Base-by-base conservation (phyloP, 192 early-diverging fungal species). In the Mortierella hygrophila region DNA sequence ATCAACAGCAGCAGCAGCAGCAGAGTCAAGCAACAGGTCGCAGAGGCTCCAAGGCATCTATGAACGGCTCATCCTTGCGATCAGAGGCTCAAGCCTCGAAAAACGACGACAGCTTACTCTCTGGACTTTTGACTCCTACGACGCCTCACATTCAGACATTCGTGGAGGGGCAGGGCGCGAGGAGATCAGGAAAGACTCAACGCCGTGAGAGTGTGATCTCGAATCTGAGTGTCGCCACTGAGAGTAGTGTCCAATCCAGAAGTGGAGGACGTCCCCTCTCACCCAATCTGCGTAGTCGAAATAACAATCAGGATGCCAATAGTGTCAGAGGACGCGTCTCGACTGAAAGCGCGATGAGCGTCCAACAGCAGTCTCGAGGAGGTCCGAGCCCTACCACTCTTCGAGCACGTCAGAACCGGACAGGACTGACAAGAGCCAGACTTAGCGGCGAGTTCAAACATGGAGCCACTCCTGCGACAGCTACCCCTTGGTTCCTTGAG, bases 401-500 rank as follows among this genome's bases (percentile, higher is more conserved):
- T 76, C 78, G 78, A 15, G 74, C 70, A 11, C 55, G 84, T 6
- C 84, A 76, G 26, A 86, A 78, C 68, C 70, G 65, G 21, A 79
- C 81, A 41, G 79, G 75, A 3, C 79, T 68, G 44, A 55, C 75
- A 3, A 86, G 74, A 38, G 60, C 8, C 10, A 71, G 75, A 44
- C 20, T 42, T 38, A 77, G 79, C 20, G 68, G 46, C 13, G 79
- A 81, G 68, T 70, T 40, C 23, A 74, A 70, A 68, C 71, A 32
- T 3, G 71, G 77, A 3, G 5, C 37, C 1, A 26, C 47, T 5
- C 13, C 46, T 29, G 38, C 29, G 13, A 40, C 75, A 46, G 18
- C 57, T 15, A 80, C 46, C 13, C 70, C 78, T 18, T 93, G 92
- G 93, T 94, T 87, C 80, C 85, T 94, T 68, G 87, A 81, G 18